Evolutionary conservation across 1,139 yeast genomes (phyloP).

Genomic region (Sugiyamaella pinicola): DNA sequence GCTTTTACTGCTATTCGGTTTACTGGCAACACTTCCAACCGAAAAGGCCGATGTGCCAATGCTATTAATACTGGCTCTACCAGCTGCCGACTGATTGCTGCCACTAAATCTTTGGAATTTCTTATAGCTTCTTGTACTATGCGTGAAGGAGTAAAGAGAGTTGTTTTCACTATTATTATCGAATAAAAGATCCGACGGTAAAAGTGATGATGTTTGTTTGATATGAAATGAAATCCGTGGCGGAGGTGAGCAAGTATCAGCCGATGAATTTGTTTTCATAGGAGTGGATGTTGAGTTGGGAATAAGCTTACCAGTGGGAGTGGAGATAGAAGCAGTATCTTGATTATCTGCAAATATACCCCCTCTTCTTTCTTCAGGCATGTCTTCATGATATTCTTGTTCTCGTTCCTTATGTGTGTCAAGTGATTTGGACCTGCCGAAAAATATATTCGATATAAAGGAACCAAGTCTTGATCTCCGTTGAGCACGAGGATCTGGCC

Average conservation of each 20-base stretch:
- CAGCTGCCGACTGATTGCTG: conserved; percentile 2
- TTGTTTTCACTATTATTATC: conserved; percentile 15
- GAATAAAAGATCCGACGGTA: conserved; percentile 22
- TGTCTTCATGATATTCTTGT: neutral
- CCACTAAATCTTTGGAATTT: conserved; percentile 12
- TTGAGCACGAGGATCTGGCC: neutral
- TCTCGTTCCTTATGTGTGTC: neutral
- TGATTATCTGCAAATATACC: neutral
- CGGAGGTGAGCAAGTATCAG: conserved; percentile 11
- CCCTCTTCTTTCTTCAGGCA: neutral
- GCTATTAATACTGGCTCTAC: conserved; percentile 3
- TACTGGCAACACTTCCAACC: conserved; percentile 11
- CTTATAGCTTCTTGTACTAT: conserved; percentile 6
- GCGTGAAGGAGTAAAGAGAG: conserved; percentile 10
- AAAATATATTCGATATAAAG: neutral
- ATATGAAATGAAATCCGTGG: conserved; percentile 31
- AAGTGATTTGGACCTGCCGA: neutral
- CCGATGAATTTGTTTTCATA: neutral
- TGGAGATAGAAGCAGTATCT: neutral
- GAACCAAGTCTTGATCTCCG: conserved; percentile 5
- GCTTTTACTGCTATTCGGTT: neutral
- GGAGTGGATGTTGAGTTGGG: conserved; percentile 7
- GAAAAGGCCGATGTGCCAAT: conserved; percentile 6
- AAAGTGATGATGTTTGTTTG: conserved; percentile 25
- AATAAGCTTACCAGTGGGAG: conserved; percentile 13